Evolutionary conservation across 441 rosid genomes (phyloP).

Genomic region (Gossypium trilobum): DNA sequence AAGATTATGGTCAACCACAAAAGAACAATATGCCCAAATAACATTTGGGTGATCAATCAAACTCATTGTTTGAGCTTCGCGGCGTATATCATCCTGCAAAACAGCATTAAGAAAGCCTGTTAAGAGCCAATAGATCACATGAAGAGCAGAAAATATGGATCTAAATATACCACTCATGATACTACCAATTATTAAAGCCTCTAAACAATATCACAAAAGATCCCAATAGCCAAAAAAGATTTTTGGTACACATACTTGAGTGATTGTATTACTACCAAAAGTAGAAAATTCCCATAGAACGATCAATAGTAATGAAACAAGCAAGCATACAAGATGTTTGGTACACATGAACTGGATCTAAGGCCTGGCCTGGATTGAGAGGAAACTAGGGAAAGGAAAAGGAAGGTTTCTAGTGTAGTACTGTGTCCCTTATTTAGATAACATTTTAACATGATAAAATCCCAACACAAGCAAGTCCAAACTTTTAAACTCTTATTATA

Average conservation of each 20-base stretch:
- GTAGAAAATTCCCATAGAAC: neutral
- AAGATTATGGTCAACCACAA: constrained; percentile 74
- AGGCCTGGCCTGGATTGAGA: neutral
- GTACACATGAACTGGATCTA: neutral
- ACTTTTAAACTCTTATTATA: neutral
- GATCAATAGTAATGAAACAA: neutral
- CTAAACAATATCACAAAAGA: neutral
- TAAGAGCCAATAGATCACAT: constrained; percentile 7
- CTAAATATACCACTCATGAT: neutral
- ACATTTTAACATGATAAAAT: neutral
- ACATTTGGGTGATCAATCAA: constrained; percentile 95
- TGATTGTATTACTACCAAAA: neutral
- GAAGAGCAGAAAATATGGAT: neutral
- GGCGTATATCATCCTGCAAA: constrained; percentile 74
- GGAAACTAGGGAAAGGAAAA: neutral
- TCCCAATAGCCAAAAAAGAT: constrained; percentile 1
- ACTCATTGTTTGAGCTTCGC: constrained; percentile 97
- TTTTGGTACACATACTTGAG: neutral
- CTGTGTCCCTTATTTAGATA: neutral
- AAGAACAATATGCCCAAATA: constrained; percentile 77
- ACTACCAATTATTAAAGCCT: neutral
- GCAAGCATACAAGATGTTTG: neutral
- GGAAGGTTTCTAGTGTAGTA: neutral
- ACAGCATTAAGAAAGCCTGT: constrained; percentile 16
- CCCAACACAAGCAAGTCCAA: neutral